A percentile compares a stretch with the other conserved stretches of the same genome.
These are phyloP conservation scores for Globisporangium uncinulatum DNA, from an alignment of 352 stramenopile genomes.

Conservation along the genomic window DNA sequence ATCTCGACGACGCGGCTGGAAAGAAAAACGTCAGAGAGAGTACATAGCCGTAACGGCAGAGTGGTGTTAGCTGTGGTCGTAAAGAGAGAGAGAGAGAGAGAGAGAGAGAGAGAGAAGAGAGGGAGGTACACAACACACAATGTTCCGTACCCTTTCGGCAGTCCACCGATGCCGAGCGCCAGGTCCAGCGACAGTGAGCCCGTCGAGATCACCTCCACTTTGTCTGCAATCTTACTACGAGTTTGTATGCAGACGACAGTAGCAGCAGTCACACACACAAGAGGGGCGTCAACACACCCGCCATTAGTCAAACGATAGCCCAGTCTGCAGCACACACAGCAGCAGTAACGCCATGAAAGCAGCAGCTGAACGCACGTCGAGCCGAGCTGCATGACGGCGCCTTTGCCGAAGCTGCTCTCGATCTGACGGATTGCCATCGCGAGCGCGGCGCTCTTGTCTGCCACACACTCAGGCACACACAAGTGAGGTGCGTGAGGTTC, in stretches of 20 bases:
- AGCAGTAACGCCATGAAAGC: not conserved
- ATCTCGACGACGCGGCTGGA: slow-evolving; percentile 96
- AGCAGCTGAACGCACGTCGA: slow-evolving; percentile 47
- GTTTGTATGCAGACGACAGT: not conserved
- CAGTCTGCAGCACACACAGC: not conserved
- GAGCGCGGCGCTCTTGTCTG: slow-evolving; percentile 84
- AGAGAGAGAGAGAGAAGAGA: slow-evolving; percentile 3
- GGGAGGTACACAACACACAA: not conserved
- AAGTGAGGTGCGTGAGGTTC: not conserved
- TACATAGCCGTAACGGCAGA: no score
- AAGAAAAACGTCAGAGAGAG: slow-evolving; percentile 4
- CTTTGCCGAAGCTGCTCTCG: slow-evolving; percentile 94
- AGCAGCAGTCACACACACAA: not conserved
- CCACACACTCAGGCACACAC: not conserved
- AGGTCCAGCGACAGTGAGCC: slow-evolving; percentile 93
- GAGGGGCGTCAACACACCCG: not conserved
- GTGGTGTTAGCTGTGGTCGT: not conserved
- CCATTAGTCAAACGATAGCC: no score
- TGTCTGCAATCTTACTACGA: slow-evolving; percentile 71
- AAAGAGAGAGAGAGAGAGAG: slow-evolving; percentile 6
- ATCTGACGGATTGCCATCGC: slow-evolving; percentile 94
- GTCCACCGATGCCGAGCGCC: slow-evolving; percentile 89
- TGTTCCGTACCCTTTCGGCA: slow-evolving; percentile 84
- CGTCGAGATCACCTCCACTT: slow-evolving; percentile 92
- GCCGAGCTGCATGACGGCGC: slow-evolving; percentile 95